Conservation (phyloP, 2,329 filamentous ascomycete species). For the Fusarium miscanthi region DNA sequence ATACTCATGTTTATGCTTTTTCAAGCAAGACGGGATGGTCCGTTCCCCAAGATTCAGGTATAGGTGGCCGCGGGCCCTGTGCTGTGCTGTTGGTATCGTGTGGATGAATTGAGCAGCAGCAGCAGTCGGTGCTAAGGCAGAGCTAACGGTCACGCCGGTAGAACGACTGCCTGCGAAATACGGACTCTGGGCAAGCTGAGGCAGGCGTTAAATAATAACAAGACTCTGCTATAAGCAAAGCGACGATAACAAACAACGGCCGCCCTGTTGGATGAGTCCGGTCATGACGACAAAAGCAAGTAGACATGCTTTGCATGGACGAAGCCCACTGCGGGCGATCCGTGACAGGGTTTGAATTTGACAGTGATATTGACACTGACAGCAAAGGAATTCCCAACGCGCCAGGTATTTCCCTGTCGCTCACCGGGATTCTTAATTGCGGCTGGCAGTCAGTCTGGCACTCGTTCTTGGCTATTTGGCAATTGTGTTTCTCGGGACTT, state of each 20-base stretch:
- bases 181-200: slow-evolving; percentile 1
- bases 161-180: background rate
- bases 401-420: slow-evolving; percentile 17
- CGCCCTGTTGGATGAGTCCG: slow-evolving; percentile 18
- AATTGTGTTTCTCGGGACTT: slow-evolving; percentile 9
- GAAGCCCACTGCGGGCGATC: slow-evolving; percentile 28
- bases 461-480: slow-evolving; percentile 26
- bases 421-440: slow-evolving; percentile 24
- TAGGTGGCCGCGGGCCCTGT: slow-evolving; percentile 7
- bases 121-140: slow-evolving; percentile 1
- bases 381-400: background rate
- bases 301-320: slow-evolving; percentile 37
- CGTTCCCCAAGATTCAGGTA: slow-evolving; percentile 41
- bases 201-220: slow-evolving; percentile 2
- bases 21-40: slow-evolving; percentile 37
- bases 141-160: slow-evolving; percentile 16
- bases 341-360: slow-evolving; percentile 27
- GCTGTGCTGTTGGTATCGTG: background rate
- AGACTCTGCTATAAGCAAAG: background rate
- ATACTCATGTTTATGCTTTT: slow-evolving; percentile 2
- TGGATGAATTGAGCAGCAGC: background rate
- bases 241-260: background rate
- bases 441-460: slow-evolving; percentile 11
- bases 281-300: slow-evolving; percentile 32
- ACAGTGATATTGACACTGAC: slow-evolving; percentile 12